Base-by-base conservation (phyloP, 495 filamentous ascomycete species). In the Xylaria telfairii region DNA sequence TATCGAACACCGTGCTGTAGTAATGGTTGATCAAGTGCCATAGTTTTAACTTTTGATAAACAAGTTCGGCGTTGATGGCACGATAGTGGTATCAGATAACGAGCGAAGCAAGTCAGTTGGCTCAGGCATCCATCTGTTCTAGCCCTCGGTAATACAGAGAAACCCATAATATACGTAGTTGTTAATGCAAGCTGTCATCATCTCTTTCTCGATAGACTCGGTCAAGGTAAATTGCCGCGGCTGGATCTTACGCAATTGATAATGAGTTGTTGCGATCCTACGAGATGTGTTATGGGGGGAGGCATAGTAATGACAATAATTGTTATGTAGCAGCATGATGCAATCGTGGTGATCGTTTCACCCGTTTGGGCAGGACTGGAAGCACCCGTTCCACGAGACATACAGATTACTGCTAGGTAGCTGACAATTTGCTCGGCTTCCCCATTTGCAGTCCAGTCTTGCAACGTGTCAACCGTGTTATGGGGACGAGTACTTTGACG, bases 291-390 rank as follows among this genome's bases (percentile, higher is more conserved):
- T 19, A n/a, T 24, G 34, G 60, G 34, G 60, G 17, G 47, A 44
- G 42, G 69, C 21, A 56, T 67, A 59, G 41, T 70, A 71, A 71
- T 44, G 59, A 32, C 64, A 66, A 41, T 41, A 30, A 59, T 39
- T 60, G 51, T 53, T 44, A 67, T 54, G 69, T 44, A 21, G 69
- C 62, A 73, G 47, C 64, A 76, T 78, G 76, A 78, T 76, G 76
- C 76, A 78, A 78, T 74, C 69, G 71, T 30, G 62, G 69, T 74
- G 71, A 77, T 77, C 73, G 65, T 70, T 68, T 74, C 70, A 62
- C 73, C 76, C 73, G 67, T 76, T 76, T 75, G 63, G 74, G 76
- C 71, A 75, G 65, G 64, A 71, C 72, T 71, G 72, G 76, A 78
- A 72, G 71, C 59, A 71, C 63, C 72, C 72, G 70, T 78, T 73